Conservation (phyloP, 495 filamentous ascomycete genomes). For the Lophiotrema nucula region DNA sequence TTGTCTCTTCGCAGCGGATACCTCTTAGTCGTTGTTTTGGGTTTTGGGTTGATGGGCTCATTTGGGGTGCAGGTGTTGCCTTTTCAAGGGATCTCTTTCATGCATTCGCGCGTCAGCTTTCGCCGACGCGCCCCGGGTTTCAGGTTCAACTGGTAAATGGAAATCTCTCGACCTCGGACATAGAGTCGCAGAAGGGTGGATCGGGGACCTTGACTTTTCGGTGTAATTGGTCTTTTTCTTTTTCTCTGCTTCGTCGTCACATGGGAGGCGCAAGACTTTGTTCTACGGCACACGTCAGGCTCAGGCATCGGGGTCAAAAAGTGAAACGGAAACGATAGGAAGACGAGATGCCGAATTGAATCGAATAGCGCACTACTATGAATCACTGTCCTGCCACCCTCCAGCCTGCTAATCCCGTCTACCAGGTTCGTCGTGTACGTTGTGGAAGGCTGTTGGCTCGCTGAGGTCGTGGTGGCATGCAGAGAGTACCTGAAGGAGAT, state of each 20-base stretch:
- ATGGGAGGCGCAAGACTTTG: no score
- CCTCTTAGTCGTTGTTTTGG: constrained; percentile 28
- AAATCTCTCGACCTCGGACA: constrained; percentile 18
- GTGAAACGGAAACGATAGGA: constrained; percentile 26
- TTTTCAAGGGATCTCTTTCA: constrained; percentile 6
- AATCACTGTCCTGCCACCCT: constrained; percentile 22
- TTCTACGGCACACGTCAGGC: constrained; percentile 20
- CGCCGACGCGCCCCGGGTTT: constrained; percentile 11
- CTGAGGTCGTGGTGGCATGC: neutral
- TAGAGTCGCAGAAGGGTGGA: constrained; percentile 5
- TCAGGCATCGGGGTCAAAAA: constrained; percentile 16
- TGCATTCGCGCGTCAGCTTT: constrained; percentile 28
- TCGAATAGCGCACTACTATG: no score
- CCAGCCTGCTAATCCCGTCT: neutral
- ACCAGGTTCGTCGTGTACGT: neutral
- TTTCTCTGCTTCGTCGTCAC: constrained; percentile 22
- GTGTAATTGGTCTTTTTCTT: constrained; percentile 8
- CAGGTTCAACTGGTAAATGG: constrained; percentile 16
- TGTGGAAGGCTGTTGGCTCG: neutral
- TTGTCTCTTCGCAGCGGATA: constrained; percentile 31
- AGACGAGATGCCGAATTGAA: constrained; percentile 28
- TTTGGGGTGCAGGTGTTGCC: constrained; percentile 11
- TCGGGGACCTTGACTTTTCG: neutral
- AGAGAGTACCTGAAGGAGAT: constrained; percentile 3
- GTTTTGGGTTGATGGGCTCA: neutral